phyloP scores from a whole-genome alignment of 2,329 filamentous ascomycete species.

The Immersiporthe knoxdaviesiana region DNA sequence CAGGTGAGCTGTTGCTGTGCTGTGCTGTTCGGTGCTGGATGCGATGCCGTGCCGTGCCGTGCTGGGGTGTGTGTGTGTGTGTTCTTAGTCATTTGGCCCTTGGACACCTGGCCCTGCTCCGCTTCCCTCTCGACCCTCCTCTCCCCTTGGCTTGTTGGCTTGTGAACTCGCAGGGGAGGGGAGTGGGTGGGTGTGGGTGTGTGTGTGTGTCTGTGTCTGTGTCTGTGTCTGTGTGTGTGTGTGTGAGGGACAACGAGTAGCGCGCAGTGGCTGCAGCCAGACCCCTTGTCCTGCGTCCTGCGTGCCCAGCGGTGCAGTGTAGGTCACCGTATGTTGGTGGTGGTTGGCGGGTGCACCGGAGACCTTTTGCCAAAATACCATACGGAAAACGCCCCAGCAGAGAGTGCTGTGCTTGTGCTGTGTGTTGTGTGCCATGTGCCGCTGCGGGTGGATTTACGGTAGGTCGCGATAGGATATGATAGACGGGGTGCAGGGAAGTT shows the following conservation, averaged over 20 bases:
- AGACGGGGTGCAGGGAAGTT: neutral
- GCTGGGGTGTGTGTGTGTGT: neutral
- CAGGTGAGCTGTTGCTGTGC: slow-evolving; percentile 2
- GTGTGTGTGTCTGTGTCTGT: too few species aligned
- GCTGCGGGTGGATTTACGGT: neutral
- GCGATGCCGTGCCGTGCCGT: neutral
- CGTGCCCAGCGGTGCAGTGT: neutral
- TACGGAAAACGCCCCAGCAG: neutral
- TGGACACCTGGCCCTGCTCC: neutral
- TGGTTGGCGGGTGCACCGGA: neutral
- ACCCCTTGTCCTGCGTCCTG: neutral
- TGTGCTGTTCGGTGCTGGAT: neutral
- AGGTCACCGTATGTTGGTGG: neutral
- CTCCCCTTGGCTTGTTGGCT: neutral
- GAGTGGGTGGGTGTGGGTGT: too few species aligned
- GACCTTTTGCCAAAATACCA: neutral
- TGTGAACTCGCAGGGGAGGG: neutral
- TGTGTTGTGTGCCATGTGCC: neutral
- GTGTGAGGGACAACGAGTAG: neutral
- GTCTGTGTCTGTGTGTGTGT: too few species aligned
- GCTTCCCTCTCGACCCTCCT: neutral
- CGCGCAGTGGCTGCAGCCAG: neutral
- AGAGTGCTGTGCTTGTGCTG: neutral
- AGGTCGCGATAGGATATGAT: neutral
- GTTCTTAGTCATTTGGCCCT: neutral